phyloP scores from a whole-genome alignment of 2,329 filamentous ascomycete species.

The Fragosphaeria purpurea region DNA sequence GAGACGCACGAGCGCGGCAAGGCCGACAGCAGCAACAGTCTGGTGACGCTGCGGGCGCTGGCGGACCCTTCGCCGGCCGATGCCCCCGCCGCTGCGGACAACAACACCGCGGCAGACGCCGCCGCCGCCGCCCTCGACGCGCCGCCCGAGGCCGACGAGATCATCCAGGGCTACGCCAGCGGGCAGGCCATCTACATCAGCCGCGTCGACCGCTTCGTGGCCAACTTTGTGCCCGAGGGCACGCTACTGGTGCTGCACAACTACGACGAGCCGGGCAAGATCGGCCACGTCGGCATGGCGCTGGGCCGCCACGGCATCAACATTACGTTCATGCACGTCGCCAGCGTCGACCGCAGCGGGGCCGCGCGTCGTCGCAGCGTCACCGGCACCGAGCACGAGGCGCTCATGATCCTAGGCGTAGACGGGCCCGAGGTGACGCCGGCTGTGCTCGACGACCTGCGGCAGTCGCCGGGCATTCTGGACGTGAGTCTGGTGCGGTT shows the following conservation, averaged over 20 bases:
- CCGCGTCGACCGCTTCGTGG: slow-evolving; percentile 62
- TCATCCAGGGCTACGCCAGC: slow-evolving; percentile 57
- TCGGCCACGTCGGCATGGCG: slow-evolving; percentile 64
- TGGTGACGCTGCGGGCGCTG: slow-evolving; percentile 56
- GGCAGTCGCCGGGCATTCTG: slow-evolving; percentile 41
- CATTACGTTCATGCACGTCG: slow-evolving; percentile 71
- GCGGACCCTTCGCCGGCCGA: not conserved
- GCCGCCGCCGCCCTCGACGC: not conserved
- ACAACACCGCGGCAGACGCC: not conserved
- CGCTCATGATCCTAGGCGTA: slow-evolving; percentile 73
- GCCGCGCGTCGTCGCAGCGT: slow-evolving; percentile 14
- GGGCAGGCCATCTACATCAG: slow-evolving; percentile 59
- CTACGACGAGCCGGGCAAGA: slow-evolving; percentile 73
- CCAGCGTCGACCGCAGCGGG: slow-evolving; percentile 33
- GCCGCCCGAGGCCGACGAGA: slow-evolving; percentile 26
- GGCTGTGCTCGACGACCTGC: slow-evolving; percentile 40
- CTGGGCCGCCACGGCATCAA: slow-evolving; percentile 64
- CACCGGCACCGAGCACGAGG: slow-evolving; percentile 45
- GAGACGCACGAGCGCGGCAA: slow-evolving; percentile 51
- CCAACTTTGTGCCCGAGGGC: slow-evolving; percentile 63
- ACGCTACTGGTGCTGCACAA: slow-evolving; percentile 71
- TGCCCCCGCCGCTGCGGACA: not conserved
- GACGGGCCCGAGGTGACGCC: slow-evolving; percentile 49
- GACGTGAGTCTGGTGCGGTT: slow-evolving; percentile 40
- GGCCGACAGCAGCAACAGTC: slow-evolving; percentile 44